phyloP scores from a whole-genome alignment of 495 filamentous ascomycete genomes.

The Annulohypoxylon nitens region DNA sequence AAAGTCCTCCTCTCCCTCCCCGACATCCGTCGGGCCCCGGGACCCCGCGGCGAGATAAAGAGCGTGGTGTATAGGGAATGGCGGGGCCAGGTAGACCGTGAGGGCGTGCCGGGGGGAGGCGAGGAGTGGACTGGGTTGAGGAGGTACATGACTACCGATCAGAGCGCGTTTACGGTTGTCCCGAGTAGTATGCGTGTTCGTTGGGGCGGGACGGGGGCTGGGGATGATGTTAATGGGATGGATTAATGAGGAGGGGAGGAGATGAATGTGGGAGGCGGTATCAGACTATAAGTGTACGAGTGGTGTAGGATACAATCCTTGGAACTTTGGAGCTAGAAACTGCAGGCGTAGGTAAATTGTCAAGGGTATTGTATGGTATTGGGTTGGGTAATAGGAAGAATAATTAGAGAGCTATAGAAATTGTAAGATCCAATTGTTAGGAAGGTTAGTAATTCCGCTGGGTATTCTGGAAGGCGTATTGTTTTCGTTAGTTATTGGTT shows the following conservation, averaged over 20 bases:
- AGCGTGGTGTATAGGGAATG: constrained; percentile 67
- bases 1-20: constrained; percentile 48
- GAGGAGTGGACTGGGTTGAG: constrained; percentile 64
- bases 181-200: constrained; percentile 67
- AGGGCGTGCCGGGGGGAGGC: constrained; percentile 8
- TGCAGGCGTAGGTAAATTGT: background rate
- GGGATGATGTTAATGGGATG: constrained; percentile 13
- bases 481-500: too few species aligned
- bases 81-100: constrained; percentile 47
- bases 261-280: background rate
- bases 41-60: constrained; percentile 69
- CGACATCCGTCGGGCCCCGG: constrained; percentile 69
- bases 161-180: constrained; percentile 73
- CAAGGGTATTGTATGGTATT: background rate
- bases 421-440: background rate
- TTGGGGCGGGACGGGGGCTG: constrained; percentile 42
- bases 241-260: background rate
- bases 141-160: constrained; percentile 74
- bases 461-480: too few species aligned
- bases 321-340: background rate
- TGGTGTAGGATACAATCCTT: background rate
- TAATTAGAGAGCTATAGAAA: background rate
- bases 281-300: too few species aligned
- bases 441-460: background rate
- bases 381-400: background rate